These are phyloP conservation scores for Coemansia sp. DNA, from an alignment of 192 early-diverging fungal species.

Conservation along the genomic window DNA sequence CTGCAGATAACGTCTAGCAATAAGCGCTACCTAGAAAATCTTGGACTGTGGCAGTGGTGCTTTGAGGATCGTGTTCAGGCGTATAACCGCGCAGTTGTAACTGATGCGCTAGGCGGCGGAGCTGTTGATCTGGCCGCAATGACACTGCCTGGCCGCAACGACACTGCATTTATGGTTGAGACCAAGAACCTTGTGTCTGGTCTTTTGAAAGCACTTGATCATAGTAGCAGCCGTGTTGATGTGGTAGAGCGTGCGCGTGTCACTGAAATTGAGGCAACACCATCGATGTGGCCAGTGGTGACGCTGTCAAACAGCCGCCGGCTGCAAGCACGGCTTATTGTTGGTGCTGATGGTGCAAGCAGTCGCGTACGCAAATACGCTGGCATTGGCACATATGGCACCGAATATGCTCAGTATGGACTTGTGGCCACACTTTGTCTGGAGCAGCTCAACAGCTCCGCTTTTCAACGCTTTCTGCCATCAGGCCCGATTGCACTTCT, in stretches of 20 bases:
- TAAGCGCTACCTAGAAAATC: conserved; percentile 45
- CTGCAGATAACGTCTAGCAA: conserved; percentile 71
- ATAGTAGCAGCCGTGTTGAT: conserved; percentile 48
- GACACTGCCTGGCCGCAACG: neutral
- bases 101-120: conserved; percentile 33
- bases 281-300: conserved; percentile 66
- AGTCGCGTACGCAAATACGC: conserved; percentile 83
- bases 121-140: conserved; percentile 11
- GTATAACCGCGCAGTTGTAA: conserved; percentile 54
- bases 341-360: conserved; percentile 86
- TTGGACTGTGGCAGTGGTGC: conserved; percentile 69
- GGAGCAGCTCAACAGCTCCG: conserved; percentile 61
- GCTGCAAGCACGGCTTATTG: conserved; percentile 72
- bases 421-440: conserved; percentile 79
- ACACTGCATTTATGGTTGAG: conserved; percentile 86
- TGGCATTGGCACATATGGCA: conserved; percentile 76
- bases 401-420: conserved; percentile 83
- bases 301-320: conserved; percentile 62
- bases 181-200: conserved; percentile 78
- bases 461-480: conserved; percentile 94
- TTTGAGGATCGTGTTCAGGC: conserved; percentile 57
- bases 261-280: conserved; percentile 41
- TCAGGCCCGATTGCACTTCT: conserved; percentile 90
- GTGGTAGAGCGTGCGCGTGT: conserved; percentile 72
- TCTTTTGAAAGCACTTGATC: conserved; percentile 55